A percentile compares a stretch with the other conserved stretches of the same genome.
phyloP scores from a whole-genome alignment of 129 eudicot species.

The Lactuca sativa region DNA sequence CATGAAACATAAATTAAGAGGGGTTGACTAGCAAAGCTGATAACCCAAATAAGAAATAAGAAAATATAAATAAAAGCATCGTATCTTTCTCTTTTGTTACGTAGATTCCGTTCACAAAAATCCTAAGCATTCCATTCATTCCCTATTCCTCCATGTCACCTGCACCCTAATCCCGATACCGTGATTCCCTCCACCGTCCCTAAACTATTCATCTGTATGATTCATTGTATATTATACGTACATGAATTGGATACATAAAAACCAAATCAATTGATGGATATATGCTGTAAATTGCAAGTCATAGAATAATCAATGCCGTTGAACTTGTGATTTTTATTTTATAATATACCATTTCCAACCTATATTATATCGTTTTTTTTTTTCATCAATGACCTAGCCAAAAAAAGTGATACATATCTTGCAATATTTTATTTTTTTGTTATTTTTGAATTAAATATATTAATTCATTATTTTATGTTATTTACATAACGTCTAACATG shows the following conservation, averaged over 20 bases:
- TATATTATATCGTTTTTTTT: no score
- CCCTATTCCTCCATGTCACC: neutral
- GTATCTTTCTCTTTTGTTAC: constrained; percentile 22
- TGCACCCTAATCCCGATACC: constrained; percentile 34
- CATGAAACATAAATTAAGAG: neutral
- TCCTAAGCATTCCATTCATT: constrained; percentile 16
- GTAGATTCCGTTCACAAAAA: constrained; percentile 33
- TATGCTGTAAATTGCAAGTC: neutral
- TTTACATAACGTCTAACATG: neutral
- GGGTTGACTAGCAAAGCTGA: neutral
- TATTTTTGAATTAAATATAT: no score
- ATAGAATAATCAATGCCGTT: neutral
- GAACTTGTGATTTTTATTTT: neutral
- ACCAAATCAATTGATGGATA: neutral
- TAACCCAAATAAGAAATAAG: neutral
- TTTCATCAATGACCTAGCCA: neutral
- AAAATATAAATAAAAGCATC: neutral
- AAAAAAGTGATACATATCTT: neutral
- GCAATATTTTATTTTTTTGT: no score
- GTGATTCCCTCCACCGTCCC: constrained; percentile 1
- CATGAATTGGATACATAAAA: neutral
- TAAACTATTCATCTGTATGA: neutral
- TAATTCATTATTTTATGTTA: no score
- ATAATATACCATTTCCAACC: neutral
- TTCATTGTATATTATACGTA: neutral